Evolutionary conservation across 2,329 filamentous ascomycete species (phyloP).

Genomic region (Claviceps sorghi): DNA sequence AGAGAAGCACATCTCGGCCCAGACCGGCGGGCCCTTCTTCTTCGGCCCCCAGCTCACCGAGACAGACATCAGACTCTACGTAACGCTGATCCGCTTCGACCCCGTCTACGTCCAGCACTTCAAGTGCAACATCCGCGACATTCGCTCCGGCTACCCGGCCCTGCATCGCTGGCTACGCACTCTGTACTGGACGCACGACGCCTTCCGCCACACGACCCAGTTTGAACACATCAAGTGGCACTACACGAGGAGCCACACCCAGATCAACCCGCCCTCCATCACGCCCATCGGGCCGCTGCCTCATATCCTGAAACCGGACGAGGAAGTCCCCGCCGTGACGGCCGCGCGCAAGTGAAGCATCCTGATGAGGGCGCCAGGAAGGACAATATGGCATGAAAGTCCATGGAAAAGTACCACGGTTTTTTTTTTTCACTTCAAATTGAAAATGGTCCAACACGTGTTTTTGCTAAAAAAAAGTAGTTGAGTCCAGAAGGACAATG

Average conservation of each 20-base stretch:
- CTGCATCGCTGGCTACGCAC: slow-evolving; percentile 70
- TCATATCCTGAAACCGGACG: slow-evolving; percentile 60
- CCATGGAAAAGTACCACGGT: background rate
- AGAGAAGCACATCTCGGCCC: slow-evolving; percentile 49
- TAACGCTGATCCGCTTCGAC: slow-evolving; percentile 62
- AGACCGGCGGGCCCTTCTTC: slow-evolving; percentile 48
- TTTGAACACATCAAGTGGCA: slow-evolving; percentile 90
- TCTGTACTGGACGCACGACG: slow-evolving; percentile 69
- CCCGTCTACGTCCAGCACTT: slow-evolving; percentile 77
- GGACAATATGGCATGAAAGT: background rate
- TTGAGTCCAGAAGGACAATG: too few species aligned
- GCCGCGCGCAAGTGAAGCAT: slow-evolving; percentile 8
- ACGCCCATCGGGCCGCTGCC: slow-evolving; percentile 76
- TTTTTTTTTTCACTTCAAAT: background rate
- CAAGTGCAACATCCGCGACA: slow-evolving; percentile 75
- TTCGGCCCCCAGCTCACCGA: slow-evolving; percentile 67
- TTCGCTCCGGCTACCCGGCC: slow-evolving; percentile 67
- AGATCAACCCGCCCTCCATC: slow-evolving; percentile 58
- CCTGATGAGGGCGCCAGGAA: background rate
- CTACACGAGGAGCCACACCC: slow-evolving; percentile 45
- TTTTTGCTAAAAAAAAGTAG: too few species aligned
- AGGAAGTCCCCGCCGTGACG: slow-evolving; percentile 58
- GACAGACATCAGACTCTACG: slow-evolving; percentile 60
- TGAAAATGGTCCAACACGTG: too few species aligned
- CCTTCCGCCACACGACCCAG: slow-evolving; percentile 71